Evolutionary conservation across 768 basidiomycete genomes (phyloP), one percentile per base, ranked within the genome.

Genomic region (Paxillus rubicundulus): DNA sequence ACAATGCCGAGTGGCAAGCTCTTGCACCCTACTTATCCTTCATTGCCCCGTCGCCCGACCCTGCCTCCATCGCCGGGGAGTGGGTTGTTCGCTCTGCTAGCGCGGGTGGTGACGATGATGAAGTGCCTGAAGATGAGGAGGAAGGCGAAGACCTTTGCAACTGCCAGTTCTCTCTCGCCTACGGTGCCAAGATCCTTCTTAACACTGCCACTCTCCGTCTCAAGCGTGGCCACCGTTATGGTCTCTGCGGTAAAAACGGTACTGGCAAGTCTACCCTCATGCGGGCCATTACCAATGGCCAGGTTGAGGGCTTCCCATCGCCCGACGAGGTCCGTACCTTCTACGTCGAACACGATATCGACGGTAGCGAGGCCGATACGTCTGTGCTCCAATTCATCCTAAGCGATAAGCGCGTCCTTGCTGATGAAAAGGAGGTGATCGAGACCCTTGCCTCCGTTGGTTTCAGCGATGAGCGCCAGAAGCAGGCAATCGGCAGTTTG

Each of bases 281-380:
- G 91, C 85, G 89, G 59, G 90, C 91, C 56, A 93, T 93, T 72
- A 90, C 85, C 74, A 93, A 92, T 64, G 91, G 89, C 54, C 95
- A 98, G 76, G 95, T 98, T 62, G 95, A 98, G 67, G 95, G 95
- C 63, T 98, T 98, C 88, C 95, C 95, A 12, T 95, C 94, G 17
- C 92, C 93, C 50, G 91, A 95, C 48, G 88, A 94, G 68, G 95
- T 98, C 69, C 92, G 95, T 71, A 98, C 95, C 56, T 98, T 96
- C 86, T 98, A 97, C 75, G 95, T 98, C 69, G 95, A 96, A 80
- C 95, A 98, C 80, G 95, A 98, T 70, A 97, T 98, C 60, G 95
- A 98, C 65, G 95, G 95, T 45, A 88, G 84, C 68, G 95, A 97
- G 72, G 95, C 83, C 55, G 89, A 91, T 14, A 97, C 88, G 49